Base-by-base conservation (phyloP, 2,329 filamentous ascomycete genomes). In the Pezicula carpinea region DNA sequence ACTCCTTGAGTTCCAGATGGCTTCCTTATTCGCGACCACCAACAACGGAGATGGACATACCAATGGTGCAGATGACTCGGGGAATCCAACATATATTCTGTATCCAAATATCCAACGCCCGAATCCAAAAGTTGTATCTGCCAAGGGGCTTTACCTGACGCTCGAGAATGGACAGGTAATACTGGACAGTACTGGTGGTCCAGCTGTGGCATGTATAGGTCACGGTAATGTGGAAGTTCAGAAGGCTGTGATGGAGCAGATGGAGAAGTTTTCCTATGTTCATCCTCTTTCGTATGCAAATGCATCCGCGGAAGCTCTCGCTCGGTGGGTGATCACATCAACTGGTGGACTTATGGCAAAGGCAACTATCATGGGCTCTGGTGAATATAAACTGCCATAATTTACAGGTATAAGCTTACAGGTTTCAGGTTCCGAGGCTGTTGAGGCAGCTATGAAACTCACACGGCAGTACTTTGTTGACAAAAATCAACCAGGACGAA, bases 151-250 rank as follows among this genome's bases (percentile, higher is more conserved):
- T 26, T 41, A 41, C 5, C 11, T 46, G 15, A 17, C n/a, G 6
- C 22, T 43, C 14, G 15, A n/a, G 21, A 21, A 26, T 21, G 81
- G 80, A 2, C 70, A 74, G 26, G 69, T 67, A 36, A 75, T 91
- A 26, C 73, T 89, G 6, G 86, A 91, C 59, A 83, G 79, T 1
- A 85, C 81, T 21, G 78, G 83, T 29, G 87, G 87, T 11, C 82
- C 86, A 4, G 84, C 82, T 17, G 85, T 89, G 2, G 71, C 79
- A 6, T 82, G 80, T 57, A 68, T 90, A 14, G 86, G 86, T 6
- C 81, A 87, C 53, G 79, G 77, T 32, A 73, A 82, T 41, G 58
- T 69, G 23, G 70, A 80, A 31, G 76, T 45, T 88, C 10, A 68
- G 70, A 8, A 66, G 73, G 1, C 83, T 81, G 1, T 87, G 36